Conservation (phyloP, 1,284 basidiomycete genomes). For the Fomitiporia mediterranea region DNA sequence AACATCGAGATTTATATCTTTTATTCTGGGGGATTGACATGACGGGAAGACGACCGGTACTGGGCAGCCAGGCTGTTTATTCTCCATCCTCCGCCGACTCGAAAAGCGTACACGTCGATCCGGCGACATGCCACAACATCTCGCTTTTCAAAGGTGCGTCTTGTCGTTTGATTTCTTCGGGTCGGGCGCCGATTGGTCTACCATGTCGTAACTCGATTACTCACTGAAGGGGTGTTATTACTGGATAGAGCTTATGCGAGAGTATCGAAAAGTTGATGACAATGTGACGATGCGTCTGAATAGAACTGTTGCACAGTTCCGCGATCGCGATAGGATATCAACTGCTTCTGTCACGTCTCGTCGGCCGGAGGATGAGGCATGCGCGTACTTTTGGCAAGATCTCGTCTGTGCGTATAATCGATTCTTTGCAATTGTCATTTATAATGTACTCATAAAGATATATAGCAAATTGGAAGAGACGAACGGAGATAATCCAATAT, state of each 20-base stretch:
- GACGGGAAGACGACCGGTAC: conserved; percentile 47
- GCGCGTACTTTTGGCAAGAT: conserved; percentile 76
- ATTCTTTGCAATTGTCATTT: neutral
- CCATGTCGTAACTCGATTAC: neutral
- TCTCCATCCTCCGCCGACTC: conserved; percentile 51
- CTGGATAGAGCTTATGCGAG: conserved; percentile 69
- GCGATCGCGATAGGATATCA: conserved; percentile 59
- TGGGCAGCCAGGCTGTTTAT: conserved; percentile 68
- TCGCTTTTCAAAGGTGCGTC: conserved; percentile 76
- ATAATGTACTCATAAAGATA: neutral
- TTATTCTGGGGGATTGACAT: conserved; percentile 30
- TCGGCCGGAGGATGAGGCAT: conserved; percentile 67
- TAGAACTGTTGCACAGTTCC: conserved; percentile 73
- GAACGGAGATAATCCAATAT: conserved; percentile 75
- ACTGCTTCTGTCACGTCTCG: conserved; percentile 36
- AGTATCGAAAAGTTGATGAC: conserved; percentile 85
- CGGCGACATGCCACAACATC: conserved; percentile 74
- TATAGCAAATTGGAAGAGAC: conserved; percentile 78
- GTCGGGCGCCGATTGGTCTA: conserved; percentile 12
- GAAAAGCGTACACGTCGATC: conserved; percentile 57
- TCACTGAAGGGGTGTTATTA: neutral
- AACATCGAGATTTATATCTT: conserved; percentile 5
- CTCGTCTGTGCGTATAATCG: conserved; percentile 60
- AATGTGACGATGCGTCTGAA: conserved; percentile 80
- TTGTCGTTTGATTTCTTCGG: conserved; percentile 20